A percentile compares a stretch with the other conserved stretches of the same genome.
These are phyloP conservation scores for Corymbia calophylla DNA, from an alignment of 441 rosid genomes.

Conservation along the genomic window DNA sequence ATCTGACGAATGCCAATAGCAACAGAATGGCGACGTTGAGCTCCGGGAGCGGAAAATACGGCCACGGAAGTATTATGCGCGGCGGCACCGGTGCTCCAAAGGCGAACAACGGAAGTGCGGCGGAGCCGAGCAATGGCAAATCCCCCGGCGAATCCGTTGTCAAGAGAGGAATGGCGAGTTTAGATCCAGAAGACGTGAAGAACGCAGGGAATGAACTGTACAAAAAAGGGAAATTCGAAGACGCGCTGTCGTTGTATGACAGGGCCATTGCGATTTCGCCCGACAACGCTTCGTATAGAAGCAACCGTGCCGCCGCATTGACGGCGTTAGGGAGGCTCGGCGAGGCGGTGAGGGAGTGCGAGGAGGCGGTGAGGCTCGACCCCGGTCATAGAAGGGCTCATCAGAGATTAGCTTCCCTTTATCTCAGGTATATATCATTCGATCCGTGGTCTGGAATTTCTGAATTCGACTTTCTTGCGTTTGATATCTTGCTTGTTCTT, in stretches of 20 bases:
- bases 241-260: slow-evolving; percentile 69
- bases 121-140: neutral
- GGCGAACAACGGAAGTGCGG: neutral
- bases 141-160: neutral
- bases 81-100: slow-evolving; percentile 9
- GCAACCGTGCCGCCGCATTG: slow-evolving; percentile 81
- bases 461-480: neutral
- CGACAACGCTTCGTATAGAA: slow-evolving; percentile 54
- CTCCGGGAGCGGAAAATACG: slow-evolving; percentile 82
- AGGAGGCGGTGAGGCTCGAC: slow-evolving; percentile 40
- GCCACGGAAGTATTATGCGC: slow-evolving; percentile 90
- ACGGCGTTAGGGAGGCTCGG: slow-evolving; percentile 30
- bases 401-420: slow-evolving; percentile 65
- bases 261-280: slow-evolving; percentile 71
- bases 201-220: slow-evolving; percentile 67
- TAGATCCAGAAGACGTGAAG: neutral
- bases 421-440: slow-evolving; percentile 46
- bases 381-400: slow-evolving; percentile 72
- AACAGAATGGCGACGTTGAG: slow-evolving; percentile 61
- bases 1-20: slow-evolving; percentile 31
- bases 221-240: slow-evolving; percentile 60
- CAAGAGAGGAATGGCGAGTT: slow-evolving; percentile 4
- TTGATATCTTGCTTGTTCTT: neutral
- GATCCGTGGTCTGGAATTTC: neutral
- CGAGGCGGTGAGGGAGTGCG: slow-evolving; percentile 81